These are phyloP conservation scores for Westerdykella sp. DNA, from an alignment of 2,329 filamentous ascomycete species.

Conservation along the genomic window DNA sequence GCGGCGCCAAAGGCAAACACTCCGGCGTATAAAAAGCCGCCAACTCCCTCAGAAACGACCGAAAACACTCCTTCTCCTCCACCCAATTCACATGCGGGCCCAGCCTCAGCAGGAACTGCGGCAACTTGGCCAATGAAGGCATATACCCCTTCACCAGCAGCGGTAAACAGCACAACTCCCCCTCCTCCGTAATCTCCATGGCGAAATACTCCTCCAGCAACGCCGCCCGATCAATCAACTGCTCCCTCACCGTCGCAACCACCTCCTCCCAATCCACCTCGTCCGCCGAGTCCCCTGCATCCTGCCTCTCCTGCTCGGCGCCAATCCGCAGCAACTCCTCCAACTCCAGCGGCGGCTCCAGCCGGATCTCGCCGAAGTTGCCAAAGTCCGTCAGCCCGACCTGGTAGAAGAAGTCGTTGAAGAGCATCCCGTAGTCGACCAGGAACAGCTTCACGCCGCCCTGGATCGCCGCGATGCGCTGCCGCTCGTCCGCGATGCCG, in stretches of 20 bases:
- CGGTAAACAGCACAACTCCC: slow-evolving; percentile 72
- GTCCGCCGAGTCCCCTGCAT: slow-evolving; percentile 33
- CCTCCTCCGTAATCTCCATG: slow-evolving; percentile 70
- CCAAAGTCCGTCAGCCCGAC: slow-evolving; percentile 90
- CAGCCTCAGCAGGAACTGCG: slow-evolving; percentile 77
- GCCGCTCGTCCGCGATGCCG: slow-evolving; percentile 79
- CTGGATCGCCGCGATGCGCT: slow-evolving; percentile 87
- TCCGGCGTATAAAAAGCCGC: slow-evolving; percentile 90
- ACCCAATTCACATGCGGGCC: slow-evolving; percentile 86
- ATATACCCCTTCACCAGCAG: slow-evolving; percentile 84
- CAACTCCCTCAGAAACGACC: slow-evolving; percentile 75
- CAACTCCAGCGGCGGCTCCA: slow-evolving; percentile 69
- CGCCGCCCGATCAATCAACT: slow-evolving; percentile 68
- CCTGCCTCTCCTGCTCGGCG: slow-evolving; percentile 62
- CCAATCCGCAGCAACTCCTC: slow-evolving; percentile 65
- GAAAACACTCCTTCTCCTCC: slow-evolving; percentile 79
- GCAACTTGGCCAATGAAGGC: slow-evolving; percentile 78
- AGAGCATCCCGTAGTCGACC: slow-evolving; percentile 83
- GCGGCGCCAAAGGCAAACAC: slow-evolving; percentile 55
- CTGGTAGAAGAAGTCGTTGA: slow-evolving; percentile 90
- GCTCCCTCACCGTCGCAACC: slow-evolving; percentile 57
- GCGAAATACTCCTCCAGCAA: slow-evolving; percentile 94
- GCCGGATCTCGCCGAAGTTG: slow-evolving; percentile 81
- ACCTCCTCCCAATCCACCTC: slow-evolving; percentile 63
- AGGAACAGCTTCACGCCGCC: slow-evolving; percentile 87